Evolutionary conservation across 805 yeast species (phyloP).

Genomic region (Wickerhamomyces bovis): DNA sequence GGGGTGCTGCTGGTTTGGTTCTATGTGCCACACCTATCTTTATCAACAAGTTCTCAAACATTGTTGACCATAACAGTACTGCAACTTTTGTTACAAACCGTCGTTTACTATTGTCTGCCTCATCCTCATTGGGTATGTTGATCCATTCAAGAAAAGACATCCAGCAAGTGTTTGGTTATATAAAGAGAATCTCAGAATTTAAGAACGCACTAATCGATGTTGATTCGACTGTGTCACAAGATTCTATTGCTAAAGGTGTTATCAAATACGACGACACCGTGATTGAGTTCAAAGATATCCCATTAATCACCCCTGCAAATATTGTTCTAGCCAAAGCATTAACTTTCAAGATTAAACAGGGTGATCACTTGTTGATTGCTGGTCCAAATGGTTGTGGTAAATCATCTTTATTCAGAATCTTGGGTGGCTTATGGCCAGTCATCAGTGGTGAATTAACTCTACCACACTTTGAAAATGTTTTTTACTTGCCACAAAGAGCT

Average conservation of each 20-base stretch:
- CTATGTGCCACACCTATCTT: conserved; percentile 88
- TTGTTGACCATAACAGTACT: conserved; percentile 45
- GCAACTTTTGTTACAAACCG: conserved; percentile 89
- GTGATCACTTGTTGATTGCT: conserved; percentile 80
- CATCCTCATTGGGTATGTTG: conserved; percentile 82
- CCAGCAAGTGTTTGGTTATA: conserved; percentile 79
- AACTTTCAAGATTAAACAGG: conserved; percentile 67
- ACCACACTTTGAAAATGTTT: conserved; percentile 62
- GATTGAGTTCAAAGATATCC: conserved; percentile 66
- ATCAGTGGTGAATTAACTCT: conserved; percentile 48
- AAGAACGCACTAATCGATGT: conserved; percentile 55
- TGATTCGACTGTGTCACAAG: conserved; percentile 22
- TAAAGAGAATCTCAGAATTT: conserved; percentile 66
- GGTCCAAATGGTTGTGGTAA: conserved; percentile 98
- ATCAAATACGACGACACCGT: conserved; percentile 47
- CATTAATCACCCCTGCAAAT: conserved; percentile 81
- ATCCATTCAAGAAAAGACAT: conserved; percentile 80
- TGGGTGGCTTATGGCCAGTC: conserved; percentile 94
- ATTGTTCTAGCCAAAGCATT: conserved; percentile 63
- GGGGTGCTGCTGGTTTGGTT: conserved; percentile 93
- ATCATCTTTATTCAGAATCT: conserved; percentile 81
- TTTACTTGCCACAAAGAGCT: conserved; percentile 90
- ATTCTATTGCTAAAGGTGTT: conserved; percentile 18
- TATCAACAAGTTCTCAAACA: conserved; percentile 39
- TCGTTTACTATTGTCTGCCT: conserved; percentile 73